Conservation (phyloP, 1,284 basidiomycete genomes). For the Psilocybe mexicana region DNA sequence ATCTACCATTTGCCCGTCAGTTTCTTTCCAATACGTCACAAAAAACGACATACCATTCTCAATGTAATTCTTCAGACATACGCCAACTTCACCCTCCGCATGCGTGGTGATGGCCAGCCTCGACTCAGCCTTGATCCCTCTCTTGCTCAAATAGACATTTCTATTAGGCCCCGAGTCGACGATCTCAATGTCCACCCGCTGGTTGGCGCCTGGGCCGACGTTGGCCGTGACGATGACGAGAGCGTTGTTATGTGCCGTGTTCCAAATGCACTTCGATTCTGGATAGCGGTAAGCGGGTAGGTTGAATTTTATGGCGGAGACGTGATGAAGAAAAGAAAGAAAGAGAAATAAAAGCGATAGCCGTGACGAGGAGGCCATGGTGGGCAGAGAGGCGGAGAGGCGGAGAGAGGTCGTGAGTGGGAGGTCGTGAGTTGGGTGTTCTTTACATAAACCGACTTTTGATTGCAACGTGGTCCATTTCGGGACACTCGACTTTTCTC, state of each 20-base stretch:
- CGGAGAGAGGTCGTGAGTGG: constrained; percentile 11
- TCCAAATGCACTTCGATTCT: constrained; percentile 87
- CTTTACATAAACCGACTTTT: too few relatives aligned
- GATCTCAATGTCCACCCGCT: constrained; percentile 92
- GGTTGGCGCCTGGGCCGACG: constrained; percentile 69
- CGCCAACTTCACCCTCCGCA: constrained; percentile 91
- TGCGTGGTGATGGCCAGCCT: constrained; percentile 94
- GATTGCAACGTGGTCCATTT: background rate
- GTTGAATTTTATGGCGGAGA: constrained; percentile 80
- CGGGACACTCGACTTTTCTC: background rate
- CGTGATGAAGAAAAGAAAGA: constrained; percentile 37
- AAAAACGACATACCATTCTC: constrained; percentile 58
- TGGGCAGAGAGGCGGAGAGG: background rate
- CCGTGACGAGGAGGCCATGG: constrained; percentile 19
- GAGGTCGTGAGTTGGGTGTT: constrained; percentile 1
- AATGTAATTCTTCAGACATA: constrained; percentile 87
- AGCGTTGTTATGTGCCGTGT: constrained; percentile 81
- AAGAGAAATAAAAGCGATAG: constrained; percentile 31
- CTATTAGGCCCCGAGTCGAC: constrained; percentile 86
- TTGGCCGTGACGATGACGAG: constrained; percentile 96
- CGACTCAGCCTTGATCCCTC: constrained; percentile 86
- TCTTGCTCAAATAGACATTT: constrained; percentile 93
- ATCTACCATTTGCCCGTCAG: constrained; percentile 1
- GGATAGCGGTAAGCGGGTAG: constrained; percentile 72
- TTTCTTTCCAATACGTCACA: background rate